These are phyloP conservation scores for Fusarium phyllophilum DNA, from an alignment of 2,329 filamentous ascomycete genomes.

Conservation along the genomic window DNA sequence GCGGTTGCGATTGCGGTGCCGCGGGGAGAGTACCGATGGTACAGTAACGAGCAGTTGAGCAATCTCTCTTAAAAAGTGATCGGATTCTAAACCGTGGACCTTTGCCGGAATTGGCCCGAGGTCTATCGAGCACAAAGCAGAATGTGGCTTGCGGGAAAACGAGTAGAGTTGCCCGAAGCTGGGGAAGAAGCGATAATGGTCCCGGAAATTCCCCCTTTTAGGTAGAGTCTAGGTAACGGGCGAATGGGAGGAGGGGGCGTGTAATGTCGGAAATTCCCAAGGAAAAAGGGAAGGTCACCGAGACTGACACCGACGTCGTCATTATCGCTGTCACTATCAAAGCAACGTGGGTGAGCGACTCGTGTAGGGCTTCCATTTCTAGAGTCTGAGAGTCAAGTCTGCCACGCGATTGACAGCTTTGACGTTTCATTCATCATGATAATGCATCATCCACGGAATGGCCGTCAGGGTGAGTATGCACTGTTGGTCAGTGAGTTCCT, in stretches of 20 bases:
- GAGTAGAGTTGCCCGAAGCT: conserved; percentile 19
- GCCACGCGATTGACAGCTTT: conserved; percentile 36
- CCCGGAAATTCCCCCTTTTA: conserved; percentile 7
- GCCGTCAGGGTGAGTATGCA: conserved; percentile 8
- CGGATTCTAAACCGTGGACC: conserved; percentile 1
- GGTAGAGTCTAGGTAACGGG: background rate
- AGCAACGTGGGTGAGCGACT: conserved; percentile 23
- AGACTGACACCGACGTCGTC: background rate
- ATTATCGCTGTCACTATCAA: background rate
- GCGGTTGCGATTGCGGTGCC: conserved; percentile 27
- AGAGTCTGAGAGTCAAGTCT: conserved; percentile 1
- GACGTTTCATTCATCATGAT: conserved; percentile 19
- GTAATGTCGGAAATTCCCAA: conserved; percentile 1
- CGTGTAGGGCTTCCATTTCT: conserved; percentile 11
- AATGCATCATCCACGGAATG: conserved; percentile 17
- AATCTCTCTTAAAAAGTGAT: background rate
- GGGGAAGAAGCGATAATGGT: conserved; percentile 4
- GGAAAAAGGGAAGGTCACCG: background rate
- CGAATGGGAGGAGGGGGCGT: conserved; percentile 18
- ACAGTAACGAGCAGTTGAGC: background rate
- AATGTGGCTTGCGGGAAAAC: background rate
- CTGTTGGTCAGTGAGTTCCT: background rate
- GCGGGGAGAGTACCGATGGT: background rate
- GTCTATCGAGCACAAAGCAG: background rate
- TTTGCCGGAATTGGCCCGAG: conserved; percentile 17